Base-by-base conservation (phyloP, 1,139 yeast genomes). In the Protomyces lactucae-debilis region DNA sequence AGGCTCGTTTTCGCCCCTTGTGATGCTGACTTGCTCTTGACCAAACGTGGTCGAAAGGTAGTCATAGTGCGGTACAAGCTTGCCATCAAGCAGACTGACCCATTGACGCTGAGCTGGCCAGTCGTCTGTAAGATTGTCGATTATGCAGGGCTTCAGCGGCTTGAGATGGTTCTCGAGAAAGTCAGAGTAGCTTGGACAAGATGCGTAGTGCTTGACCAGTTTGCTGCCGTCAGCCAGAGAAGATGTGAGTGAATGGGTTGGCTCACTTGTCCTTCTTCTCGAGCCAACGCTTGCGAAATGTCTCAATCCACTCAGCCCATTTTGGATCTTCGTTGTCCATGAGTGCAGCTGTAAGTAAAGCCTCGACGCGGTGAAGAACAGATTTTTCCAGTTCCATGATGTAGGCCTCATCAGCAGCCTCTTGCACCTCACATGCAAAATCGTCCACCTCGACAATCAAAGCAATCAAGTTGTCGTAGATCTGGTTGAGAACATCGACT, bases 341-440 rank as follows among this genome's bases (percentile, higher is more conserved):
- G 14, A 57, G 14, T 12, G 63, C 54, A 8, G 48, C 23, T 21
- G 51, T 25, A 28, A 52, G 43, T 2, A 59, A 52, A 32, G 32
- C 63, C 35, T 59, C 55, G 4, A 59, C 57, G 14, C 63, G 53
- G 9, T 45, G 45, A 8, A 59, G 35, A 3, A 59, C 63, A 52
- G 25, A 28, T 43, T 59, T 59, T 35, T 59, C 63, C 40, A 59
- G 43, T 28, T 59, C 63, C 57, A 52, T 40, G 8, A 59, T 52
- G 35, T 37, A 59, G 4, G 63, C 57, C 23, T 55, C 25, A 28
- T 59, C 63, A 1, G 63, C 39, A 9, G 35, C 46, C 40, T 59
- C 63, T 32, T 59, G 63, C 3, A 59, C 43, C 45, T 59, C 63
- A 35, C 63, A 55, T 25, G 63, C 63, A 35, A 52, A 51, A 36